Conservation (phyloP, 306 rosid genomes). For the Vigna nakashimae region DNA sequence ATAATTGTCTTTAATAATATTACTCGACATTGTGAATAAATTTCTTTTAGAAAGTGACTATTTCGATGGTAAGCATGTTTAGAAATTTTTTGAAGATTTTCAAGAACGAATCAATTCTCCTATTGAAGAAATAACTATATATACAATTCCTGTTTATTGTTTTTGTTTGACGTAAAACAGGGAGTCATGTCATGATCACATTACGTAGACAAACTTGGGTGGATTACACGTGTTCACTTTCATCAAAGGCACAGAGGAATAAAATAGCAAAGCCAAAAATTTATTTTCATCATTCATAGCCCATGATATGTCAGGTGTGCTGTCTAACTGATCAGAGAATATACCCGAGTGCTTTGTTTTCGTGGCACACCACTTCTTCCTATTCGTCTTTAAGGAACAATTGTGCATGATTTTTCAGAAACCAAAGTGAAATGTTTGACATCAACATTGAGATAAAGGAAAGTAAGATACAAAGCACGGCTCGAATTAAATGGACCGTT, state of each 20-base stretch:
- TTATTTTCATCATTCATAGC: background rate
- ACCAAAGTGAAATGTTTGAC: background rate
- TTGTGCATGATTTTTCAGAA: background rate
- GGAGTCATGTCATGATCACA: too few relatives aligned
- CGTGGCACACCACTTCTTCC: background rate
- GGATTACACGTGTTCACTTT: slow-evolving; percentile 10
- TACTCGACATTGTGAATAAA: too few relatives aligned
- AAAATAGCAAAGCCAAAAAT: background rate
- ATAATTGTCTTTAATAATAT: too few relatives aligned
- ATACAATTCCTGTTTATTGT: too few relatives aligned
- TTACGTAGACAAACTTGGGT: background rate
- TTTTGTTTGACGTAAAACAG: too few relatives aligned
- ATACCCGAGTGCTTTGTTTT: background rate
- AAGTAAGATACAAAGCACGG: slow-evolving; percentile 24
- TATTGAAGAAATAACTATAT: too few relatives aligned
- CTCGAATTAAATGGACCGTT: slow-evolving; percentile 34
- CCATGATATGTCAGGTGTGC: background rate
- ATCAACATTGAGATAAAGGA: slow-evolving; percentile 29
- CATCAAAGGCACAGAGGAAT: background rate
- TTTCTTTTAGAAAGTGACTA: too few relatives aligned
- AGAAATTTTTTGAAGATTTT: too few relatives aligned
- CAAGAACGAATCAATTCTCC: too few relatives aligned
- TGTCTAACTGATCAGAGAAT: background rate
- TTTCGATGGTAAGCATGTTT: too few relatives aligned
- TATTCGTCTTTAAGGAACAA: background rate